These are phyloP conservation scores for Hypoxylon sp. DNA, from an alignment of 2,329 filamentous ascomycete genomes.

Conservation along the genomic window DNA sequence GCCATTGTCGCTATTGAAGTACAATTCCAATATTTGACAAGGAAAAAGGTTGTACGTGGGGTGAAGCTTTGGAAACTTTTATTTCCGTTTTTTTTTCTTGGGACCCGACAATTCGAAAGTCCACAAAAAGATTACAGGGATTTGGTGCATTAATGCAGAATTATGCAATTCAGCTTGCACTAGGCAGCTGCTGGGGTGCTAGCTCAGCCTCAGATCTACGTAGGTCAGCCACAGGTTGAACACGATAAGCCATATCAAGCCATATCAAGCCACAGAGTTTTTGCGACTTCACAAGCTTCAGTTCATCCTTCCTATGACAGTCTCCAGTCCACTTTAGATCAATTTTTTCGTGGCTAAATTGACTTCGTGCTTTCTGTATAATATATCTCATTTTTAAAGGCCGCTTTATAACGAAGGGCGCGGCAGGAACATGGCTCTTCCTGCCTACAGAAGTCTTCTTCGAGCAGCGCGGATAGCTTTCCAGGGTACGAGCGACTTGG, in stretches of 20 bases:
- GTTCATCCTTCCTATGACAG: neutral
- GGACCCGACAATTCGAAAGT: neutral
- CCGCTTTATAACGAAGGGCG: neutral
- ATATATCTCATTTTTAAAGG: neutral
- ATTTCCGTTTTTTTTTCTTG: slow-evolving; percentile 29
- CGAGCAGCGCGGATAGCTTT: slow-evolving; percentile 88
- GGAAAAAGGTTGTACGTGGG: slow-evolving; percentile 34
- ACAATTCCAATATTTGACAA: slow-evolving; percentile 22
- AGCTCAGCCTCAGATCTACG: neutral
- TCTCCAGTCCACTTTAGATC: neutral
- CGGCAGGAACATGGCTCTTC: slow-evolving; percentile 61
- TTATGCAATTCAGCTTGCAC: neutral
- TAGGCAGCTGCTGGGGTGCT: neutral
- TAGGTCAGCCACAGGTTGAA: neutral
- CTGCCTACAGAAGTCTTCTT: slow-evolving; percentile 83
- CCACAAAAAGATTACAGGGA: slow-evolving; percentile 12
- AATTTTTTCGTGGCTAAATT: neutral
- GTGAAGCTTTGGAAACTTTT: slow-evolving; percentile 37
- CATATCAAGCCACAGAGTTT: slow-evolving; percentile 22
- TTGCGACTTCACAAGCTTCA: slow-evolving; percentile 16
- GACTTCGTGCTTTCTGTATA: neutral
- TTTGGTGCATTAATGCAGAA: neutral
- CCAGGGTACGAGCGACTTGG: slow-evolving; percentile 68
- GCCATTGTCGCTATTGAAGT: slow-evolving; percentile 67
- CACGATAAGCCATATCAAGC: slow-evolving; percentile 3